These are phyloP conservation scores for Suillus discolor DNA, from an alignment of 768 basidiomycete species.

Conservation along the genomic window DNA sequence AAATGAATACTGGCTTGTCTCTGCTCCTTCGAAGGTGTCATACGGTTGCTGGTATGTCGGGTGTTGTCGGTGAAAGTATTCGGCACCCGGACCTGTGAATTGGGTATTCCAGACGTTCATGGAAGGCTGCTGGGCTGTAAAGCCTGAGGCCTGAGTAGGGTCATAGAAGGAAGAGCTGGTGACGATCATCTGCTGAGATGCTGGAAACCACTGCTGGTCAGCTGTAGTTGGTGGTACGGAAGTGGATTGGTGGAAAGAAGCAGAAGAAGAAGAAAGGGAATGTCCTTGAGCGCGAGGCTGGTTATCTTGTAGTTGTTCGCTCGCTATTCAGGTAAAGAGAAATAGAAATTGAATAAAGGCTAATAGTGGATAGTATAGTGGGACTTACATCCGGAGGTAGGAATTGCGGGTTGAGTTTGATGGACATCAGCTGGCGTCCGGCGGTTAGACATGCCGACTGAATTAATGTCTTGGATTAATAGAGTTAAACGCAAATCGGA, in stretches of 20 bases:
- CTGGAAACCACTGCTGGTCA: slow-evolving; percentile 3
- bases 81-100: slow-evolving; percentile 9
- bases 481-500: background rate
- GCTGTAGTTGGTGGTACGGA: background rate
- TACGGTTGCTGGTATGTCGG: slow-evolving; percentile 14
- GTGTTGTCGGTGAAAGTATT: background rate
- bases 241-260: slow-evolving; percentile 9
- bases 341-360: background rate
- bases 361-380: slow-evolving; percentile 3
- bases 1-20: background rate
- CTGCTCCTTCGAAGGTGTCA: background rate
- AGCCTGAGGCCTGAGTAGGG: slow-evolving; percentile 39
- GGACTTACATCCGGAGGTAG: slow-evolving; percentile 30
- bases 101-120: slow-evolving; percentile 34
- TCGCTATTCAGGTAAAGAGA: background rate
- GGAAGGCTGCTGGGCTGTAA: slow-evolving; percentile 45
- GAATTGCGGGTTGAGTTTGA: slow-evolving; percentile 12
- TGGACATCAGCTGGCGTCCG: slow-evolving; percentile 23
- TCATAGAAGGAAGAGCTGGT: slow-evolving; percentile 58
- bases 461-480: background rate
- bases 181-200: slow-evolving; percentile 48
- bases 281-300: background rate
- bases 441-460: slow-evolving; percentile 22
- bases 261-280: background rate
- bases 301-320: slow-evolving; percentile 8